Percentiles rank a stretch among this genome's conserved stretches.
phyloP scores from a whole-genome alignment of 1,284 basidiomycete species.

The Heterobasidion occidentale region DNA sequence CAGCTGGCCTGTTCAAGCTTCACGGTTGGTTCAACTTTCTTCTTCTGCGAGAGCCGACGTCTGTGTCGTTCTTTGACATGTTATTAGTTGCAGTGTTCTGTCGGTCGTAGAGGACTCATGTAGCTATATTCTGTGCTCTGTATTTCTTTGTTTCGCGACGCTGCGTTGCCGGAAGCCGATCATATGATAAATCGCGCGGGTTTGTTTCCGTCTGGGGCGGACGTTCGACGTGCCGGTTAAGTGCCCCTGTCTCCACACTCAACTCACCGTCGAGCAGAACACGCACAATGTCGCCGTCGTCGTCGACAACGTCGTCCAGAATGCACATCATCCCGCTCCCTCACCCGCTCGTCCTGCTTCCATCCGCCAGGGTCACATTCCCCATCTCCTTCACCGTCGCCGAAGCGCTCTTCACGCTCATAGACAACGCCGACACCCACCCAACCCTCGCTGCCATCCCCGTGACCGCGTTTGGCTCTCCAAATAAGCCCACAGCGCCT shows the following conservation, averaged over 20 bases:
- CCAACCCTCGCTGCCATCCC: constrained; percentile 63
- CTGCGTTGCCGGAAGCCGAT: not conserved
- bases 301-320: constrained; percentile 32
- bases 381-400: constrained; percentile 49
- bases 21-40: not conserved
- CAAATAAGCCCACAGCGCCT: constrained; percentile 17
- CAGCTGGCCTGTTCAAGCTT: not conserved
- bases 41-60: not conserved
- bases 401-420: constrained; percentile 49
- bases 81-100: not conserved
- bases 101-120: not conserved
- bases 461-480: constrained; percentile 13
- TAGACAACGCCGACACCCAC: constrained; percentile 53
- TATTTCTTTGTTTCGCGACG: not conserved
- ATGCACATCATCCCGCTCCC: constrained; percentile 56
- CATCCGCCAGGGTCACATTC: constrained; percentile 54
- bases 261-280: not conserved
- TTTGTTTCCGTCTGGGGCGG: no score
- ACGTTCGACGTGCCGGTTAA: no score
- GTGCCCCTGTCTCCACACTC: no score
- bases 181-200: not conserved
- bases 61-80: not conserved
- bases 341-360: constrained; percentile 59
- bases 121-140: not conserved
- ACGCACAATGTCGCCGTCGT: not conserved